Percentiles rank a stretch among this genome's conserved stretches.
phyloP scores from a whole-genome alignment of 139 green algal genomes.

The Microglena sp. region DNA sequence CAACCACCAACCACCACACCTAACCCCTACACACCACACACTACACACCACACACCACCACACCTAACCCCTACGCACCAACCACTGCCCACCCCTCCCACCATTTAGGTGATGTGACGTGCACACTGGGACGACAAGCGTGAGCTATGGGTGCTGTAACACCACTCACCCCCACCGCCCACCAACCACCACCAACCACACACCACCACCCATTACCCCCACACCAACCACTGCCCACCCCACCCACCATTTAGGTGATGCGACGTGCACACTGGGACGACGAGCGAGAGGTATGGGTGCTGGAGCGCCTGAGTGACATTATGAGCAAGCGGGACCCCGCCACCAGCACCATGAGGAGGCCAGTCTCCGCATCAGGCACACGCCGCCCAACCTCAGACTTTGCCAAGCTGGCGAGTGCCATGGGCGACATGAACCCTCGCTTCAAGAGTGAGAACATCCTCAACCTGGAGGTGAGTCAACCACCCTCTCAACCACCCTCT shows the following conservation, averaged over 20 bases:
- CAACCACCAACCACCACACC: too few relatives aligned
- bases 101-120: slow-evolving; percentile 40
- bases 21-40: too few relatives aligned
- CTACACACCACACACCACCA: too few relatives aligned
- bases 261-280: slow-evolving; percentile 57
- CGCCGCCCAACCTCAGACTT: slow-evolving; percentile 47
- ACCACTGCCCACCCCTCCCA: too few relatives aligned
- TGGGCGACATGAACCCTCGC: slow-evolving; percentile 63
- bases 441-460: slow-evolving; percentile 76
- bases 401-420: slow-evolving; percentile 39
- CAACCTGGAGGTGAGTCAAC: slow-evolving; percentile 52
- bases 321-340: slow-evolving; percentile 25
- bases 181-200: too few relatives aligned
- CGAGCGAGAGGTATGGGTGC: slow-evolving; percentile 54
- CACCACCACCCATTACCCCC: too few relatives aligned
- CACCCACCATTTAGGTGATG: slow-evolving; percentile 43
- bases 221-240: too few relatives aligned
- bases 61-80: too few relatives aligned
- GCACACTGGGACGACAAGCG: slow-evolving; percentile 56
- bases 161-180: too few relatives aligned
- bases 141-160: slow-evolving; percentile 59
- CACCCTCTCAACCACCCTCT: too few relatives aligned
- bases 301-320: slow-evolving; percentile 38
- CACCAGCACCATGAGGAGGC: slow-evolving; percentile 9
- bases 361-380: slow-evolving; percentile 19